Base-by-base conservation (phyloP, 768 basidiomycete species). In the Termitomyces sp. region DNA sequence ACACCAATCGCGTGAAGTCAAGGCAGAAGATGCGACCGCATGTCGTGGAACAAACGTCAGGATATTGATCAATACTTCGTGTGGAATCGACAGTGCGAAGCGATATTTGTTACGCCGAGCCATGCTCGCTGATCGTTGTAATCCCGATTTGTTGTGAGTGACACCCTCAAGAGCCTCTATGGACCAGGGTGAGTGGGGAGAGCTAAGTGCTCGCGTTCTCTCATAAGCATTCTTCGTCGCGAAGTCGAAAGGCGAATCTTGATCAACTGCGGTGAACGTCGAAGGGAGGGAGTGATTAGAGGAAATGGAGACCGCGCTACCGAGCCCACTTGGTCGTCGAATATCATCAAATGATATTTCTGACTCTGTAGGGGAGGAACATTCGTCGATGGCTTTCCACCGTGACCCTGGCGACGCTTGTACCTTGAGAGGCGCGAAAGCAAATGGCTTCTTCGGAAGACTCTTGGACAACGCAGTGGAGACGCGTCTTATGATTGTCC, bases 241-340 rank as follows among this genome's bases (percentile, higher is more conserved):
- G 10, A 41, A 19, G 58, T 50, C 56, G 57, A 62, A 58, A 52
- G 59, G 64, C 8, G 59, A 64, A n/a, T 65, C 63, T 54, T 62
- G 56, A 28, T 59, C 53, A 30, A 58, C 57, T 12, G 56, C 49
- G 14, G 63, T 62, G 50, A 69, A 69, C 1, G 75, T 70, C 14
- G 75, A 72, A 8, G 74, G 75, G 12, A 74, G 56, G 9, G 75
- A 73, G 9, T 64, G 66, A 35, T 70, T 67, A 5, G 74, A 75
- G 0, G 64, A 65, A 17, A 75, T 62, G 2, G 76, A 74, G 0
- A 66, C 69, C 7, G 73, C 66, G 33, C 74, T 70, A 23, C 78
- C 78, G 12, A 79, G 63, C 5, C 76, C 78, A 61, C 78, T 79
- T 7, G 78, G 78, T 44, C 74, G 62, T 28, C 78, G 74, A 52